Base-by-base conservation (phyloP, 2,329 filamentous ascomycete species). In the Phyllosticta citrichinensis region DNA sequence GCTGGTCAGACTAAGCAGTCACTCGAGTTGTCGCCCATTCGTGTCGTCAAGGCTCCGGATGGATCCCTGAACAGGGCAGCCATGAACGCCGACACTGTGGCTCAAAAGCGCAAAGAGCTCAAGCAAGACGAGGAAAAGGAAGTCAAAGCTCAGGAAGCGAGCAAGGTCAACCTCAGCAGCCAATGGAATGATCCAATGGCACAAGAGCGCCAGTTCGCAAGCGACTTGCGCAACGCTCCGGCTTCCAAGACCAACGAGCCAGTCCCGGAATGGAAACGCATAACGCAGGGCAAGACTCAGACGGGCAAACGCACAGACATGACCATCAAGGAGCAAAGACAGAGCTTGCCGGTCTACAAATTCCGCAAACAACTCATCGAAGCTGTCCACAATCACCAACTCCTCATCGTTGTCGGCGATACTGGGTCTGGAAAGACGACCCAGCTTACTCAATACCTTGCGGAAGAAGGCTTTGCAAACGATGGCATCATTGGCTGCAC, bases 161-260 rank as follows among this genome's bases (percentile, higher is more conserved):
- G 85, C 0, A 88, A 91, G 68, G 88, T 94, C 33, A 91, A 97
- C 68, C 79, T 99, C 2, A 85, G 87, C 58, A 85, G 89, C 12
- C 91, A 97, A 73, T 99, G 95, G 95, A 88, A 97, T 62, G 94
- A 99, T 72, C 94, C 94, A 0, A 96, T 99, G 92, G 87, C 91
- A 14, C 88, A 94, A 65, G 85, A 92, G 71, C 83, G 88, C 60
- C 87, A 94, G 65, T 99, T 99, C 74, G 94, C 94, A 1, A 87
- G 87, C 65, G 94, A 97, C 66, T 73, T 97, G 56, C 84, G 90
- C 60, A 87, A 84, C 64, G 80, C 57, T 5, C 60, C 54, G 12
- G 67, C 86, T 0, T 77, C 78, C 50, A 83, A 83, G 66, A 75
- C 83, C 1, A 78, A 78, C 0, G 88, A 90, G 14, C 82, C 85